phyloP scores from a whole-genome alignment of 306 rosid species.

The Quillaja saponaria region DNA sequence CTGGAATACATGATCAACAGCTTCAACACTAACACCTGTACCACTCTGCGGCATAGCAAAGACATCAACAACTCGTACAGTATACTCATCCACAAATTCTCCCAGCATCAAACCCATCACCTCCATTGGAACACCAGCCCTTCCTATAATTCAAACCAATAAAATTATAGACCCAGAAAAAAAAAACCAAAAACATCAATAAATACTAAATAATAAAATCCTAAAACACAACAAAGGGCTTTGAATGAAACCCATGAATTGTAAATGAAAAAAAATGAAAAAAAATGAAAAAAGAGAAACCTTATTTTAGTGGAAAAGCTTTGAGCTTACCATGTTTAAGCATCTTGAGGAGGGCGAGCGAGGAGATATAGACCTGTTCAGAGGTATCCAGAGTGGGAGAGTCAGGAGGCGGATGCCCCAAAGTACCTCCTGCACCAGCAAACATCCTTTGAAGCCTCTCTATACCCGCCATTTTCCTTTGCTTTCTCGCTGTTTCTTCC shows the following conservation, averaged over 20 bases:
- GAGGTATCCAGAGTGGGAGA: slow-evolving; percentile 92
- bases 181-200: background rate
- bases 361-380: slow-evolving; percentile 94
- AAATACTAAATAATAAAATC: too few species aligned
- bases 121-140: slow-evolving; percentile 79
- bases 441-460: slow-evolving; percentile 92
- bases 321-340: slow-evolving; percentile 71
- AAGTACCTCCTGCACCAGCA: slow-evolving; percentile 84
- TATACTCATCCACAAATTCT: slow-evolving; percentile 64
- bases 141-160: slow-evolving; percentile 35
- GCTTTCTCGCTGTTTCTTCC: background rate
- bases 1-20: slow-evolving; percentile 68
- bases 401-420: slow-evolving; percentile 90
- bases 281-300: background rate
- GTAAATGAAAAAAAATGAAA: too few species aligned
- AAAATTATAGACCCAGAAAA: background rate
- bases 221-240: background rate
- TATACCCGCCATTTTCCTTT: slow-evolving; percentile 43
- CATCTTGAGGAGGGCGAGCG: slow-evolving; percentile 92
- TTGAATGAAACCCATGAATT: background rate
- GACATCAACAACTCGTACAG: slow-evolving; percentile 64
- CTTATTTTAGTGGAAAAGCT: background rate
- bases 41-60: slow-evolving; percentile 77
- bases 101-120: slow-evolving; percentile 77
- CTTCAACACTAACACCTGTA: slow-evolving; percentile 70